Evolutionary conservation across 2,329 filamentous ascomycete species (phyloP).

Genomic region (Aspergillus sojae): DNA sequence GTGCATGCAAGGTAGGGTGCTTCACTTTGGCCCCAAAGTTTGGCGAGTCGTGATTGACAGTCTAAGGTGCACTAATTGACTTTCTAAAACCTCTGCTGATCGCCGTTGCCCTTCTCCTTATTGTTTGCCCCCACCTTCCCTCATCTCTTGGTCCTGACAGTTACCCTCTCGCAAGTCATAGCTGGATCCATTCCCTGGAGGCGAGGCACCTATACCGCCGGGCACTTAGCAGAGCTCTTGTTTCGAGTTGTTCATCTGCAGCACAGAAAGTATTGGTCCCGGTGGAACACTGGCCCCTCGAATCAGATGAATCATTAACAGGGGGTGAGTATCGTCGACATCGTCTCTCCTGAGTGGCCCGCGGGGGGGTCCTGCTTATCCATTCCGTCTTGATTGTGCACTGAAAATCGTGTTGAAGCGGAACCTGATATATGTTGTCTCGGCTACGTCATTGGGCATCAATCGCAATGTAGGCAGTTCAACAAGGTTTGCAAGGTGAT

Average conservation of each 20-base stretch:
- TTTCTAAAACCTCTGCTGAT: constrained; percentile 12
- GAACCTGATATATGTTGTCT: constrained; percentile 10
- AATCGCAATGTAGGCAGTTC: constrained; percentile 14
- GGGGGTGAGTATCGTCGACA: neutral
- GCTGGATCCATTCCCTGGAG: neutral
- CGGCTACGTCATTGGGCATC: constrained; percentile 29
- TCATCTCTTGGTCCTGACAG: neutral
- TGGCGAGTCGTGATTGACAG: constrained; percentile 4
- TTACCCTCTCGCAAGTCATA: neutral
- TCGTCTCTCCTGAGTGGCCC: constrained; percentile 9
- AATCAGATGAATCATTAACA: neutral
- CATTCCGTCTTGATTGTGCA: constrained; percentile 8
- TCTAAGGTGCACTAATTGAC: constrained; percentile 5
- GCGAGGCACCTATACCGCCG: neutral
- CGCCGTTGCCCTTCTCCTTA: constrained; percentile 14
- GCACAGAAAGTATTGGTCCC: too few relatives aligned
- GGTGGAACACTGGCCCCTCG: constrained; percentile 7
- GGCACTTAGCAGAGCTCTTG: neutral
- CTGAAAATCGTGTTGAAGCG: neutral
- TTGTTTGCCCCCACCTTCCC: neutral
- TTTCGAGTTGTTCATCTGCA: neutral
- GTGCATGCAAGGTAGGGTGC: constrained; percentile 19
- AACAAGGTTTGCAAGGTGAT: constrained; percentile 11
- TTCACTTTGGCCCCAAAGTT: constrained; percentile 12
- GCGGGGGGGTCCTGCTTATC: neutral